Evolutionary conservation across 1,284 basidiomycete species (phyloP).

Genomic region (Somion occarium): DNA sequence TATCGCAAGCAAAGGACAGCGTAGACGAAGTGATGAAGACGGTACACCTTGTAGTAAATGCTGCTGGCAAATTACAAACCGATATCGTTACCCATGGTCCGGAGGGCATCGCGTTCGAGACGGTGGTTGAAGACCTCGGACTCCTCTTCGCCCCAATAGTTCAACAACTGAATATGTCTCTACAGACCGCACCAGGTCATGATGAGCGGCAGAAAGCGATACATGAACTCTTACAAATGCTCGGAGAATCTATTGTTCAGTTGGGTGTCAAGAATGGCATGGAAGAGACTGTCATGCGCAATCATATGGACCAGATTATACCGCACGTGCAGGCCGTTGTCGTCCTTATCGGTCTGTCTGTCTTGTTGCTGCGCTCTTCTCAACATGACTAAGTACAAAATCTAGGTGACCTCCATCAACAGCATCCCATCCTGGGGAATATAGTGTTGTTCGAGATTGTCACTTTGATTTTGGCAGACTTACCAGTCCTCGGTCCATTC

Average conservation of each 20-base stretch:
- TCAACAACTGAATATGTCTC: conserved; percentile 14
- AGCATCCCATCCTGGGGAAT: conserved; percentile 21
- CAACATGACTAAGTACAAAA: too few species aligned
- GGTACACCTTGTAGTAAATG: background rate
- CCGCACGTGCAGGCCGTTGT: conserved; percentile 1
- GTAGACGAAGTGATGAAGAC: background rate
- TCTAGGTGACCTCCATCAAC: conserved; percentile 26
- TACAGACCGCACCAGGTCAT: conserved; percentile 19
- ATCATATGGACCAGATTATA: conserved; percentile 5
- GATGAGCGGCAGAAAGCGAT: conserved; percentile 14
- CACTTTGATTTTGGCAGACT: conserved; percentile 17
- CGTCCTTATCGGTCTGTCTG: conserved; percentile 11
- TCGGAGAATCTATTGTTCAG: conserved; percentile 9
- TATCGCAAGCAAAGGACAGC: background rate
- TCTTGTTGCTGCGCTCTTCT: too few species aligned
- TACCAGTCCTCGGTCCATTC: conserved; percentile 19
- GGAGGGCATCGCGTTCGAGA: background rate
- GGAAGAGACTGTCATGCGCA: conserved; percentile 13
- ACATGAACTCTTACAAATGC: conserved; percentile 6
- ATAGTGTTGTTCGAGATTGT: conserved; percentile 12
- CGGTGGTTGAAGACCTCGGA: conserved; percentile 1
- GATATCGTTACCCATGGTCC: background rate
- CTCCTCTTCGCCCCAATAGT: conserved; percentile 8
- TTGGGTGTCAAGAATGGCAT: conserved; percentile 13
- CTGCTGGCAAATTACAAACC: background rate